phyloP scores from a whole-genome alignment of 352 stramenopile genomes.

The Heterotrichella gracilis region DNA sequence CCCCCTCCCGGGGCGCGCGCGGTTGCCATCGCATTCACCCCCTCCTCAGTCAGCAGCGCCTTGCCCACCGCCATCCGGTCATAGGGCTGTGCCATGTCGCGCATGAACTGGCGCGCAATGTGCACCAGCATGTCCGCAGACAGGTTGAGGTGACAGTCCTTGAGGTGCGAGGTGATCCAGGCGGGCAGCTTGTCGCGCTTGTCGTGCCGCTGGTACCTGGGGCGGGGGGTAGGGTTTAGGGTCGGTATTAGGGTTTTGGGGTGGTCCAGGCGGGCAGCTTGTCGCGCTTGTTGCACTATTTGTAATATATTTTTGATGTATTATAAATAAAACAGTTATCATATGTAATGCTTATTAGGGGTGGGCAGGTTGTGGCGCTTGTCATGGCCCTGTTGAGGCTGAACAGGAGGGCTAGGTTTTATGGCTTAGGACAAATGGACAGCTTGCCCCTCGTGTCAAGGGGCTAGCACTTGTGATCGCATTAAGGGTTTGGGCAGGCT shows the following conservation, averaged over 20 bases:
- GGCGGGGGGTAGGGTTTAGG: conserved; percentile 77
- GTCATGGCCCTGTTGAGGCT: too few species aligned
- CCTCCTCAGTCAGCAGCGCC: conserved; percentile 4
- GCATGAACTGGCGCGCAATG: conserved; percentile 67
- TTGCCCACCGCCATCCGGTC: background rate
- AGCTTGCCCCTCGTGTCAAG: too few species aligned
- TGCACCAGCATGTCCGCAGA: conserved; percentile 72
- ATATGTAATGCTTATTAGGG: too few species aligned
- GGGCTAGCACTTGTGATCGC: too few species aligned
- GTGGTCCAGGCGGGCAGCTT: conserved; percentile 92
- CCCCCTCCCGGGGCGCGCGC: too few species aligned
- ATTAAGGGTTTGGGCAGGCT: too few species aligned
- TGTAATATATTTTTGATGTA: too few species aligned
- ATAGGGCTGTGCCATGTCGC: conserved; percentile 61
- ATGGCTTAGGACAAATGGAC: too few species aligned
- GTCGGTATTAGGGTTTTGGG: conserved; percentile 66
- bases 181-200: conserved; percentile 84
- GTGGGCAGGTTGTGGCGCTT: too few species aligned
- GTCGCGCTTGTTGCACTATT: conserved; percentile 69
- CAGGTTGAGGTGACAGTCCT: conserved; percentile 67
- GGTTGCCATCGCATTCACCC: too few species aligned
- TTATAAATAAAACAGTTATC: too few species aligned
- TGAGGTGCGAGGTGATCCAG: conserved; percentile 87
- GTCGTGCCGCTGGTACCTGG: conserved; percentile 83
- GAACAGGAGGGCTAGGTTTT: too few species aligned